Conservation (phyloP, 306 rosid species). For the Boehmeria nivea region DNA sequence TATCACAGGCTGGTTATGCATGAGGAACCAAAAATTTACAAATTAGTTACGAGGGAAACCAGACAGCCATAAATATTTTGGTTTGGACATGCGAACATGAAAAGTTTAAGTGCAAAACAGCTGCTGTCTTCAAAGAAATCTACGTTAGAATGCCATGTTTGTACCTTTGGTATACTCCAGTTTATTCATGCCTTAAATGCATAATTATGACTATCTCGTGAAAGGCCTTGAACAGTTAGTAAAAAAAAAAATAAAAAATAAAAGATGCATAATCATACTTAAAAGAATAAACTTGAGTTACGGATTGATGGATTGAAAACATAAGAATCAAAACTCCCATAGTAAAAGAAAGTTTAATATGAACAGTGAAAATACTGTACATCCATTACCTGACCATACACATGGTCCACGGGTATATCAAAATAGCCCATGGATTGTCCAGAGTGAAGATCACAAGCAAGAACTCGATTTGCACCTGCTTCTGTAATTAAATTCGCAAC, state of each 20-base stretch:
- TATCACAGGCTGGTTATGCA: conserved; percentile 79
- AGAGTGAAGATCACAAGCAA: conserved; percentile 98
- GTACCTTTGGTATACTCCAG: too few species aligned
- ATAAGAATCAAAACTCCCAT: too few species aligned
- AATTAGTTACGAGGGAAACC: conserved; percentile 13
- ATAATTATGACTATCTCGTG: too few species aligned
- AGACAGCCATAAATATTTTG: not conserved
- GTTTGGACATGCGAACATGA: too few species aligned
- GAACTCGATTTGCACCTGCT: conserved; percentile 99
- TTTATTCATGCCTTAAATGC: too few species aligned
- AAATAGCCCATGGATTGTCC: conserved; percentile 99
- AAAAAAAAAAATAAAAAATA: too few species aligned
- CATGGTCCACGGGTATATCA: conserved; percentile 98
- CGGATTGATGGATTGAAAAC: conserved; percentile 4
- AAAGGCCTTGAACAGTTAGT: too few species aligned
- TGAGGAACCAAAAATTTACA: conserved; percentile 21
- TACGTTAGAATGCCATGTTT: too few species aligned
- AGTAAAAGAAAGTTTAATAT: conserved; percentile 8
- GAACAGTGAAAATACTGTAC: not conserved
- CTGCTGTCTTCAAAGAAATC: too few species aligned
- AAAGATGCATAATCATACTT: too few species aligned
- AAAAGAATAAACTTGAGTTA: too few species aligned
- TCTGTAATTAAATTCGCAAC: conserved; percentile 97
- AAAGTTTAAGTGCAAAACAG: too few species aligned
- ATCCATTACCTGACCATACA: conserved; percentile 78